phyloP scores from a whole-genome alignment of 805 yeast genomes.

The Jamesozyma lodderae region DNA sequence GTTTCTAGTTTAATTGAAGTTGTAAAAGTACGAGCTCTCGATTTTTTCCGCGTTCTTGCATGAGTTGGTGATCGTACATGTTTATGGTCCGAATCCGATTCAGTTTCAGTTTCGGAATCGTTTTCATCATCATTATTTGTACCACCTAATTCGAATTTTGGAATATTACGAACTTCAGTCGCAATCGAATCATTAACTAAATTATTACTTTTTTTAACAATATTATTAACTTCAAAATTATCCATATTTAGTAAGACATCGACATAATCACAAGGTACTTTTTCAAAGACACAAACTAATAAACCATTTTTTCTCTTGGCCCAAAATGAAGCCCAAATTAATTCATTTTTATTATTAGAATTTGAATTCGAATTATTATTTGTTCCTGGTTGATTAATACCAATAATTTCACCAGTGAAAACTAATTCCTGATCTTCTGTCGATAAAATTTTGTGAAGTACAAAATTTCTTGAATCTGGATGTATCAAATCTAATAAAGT shows the following conservation, averaged over 20 bases:
- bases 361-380: slow-evolving; percentile 8
- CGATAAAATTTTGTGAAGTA: slow-evolving; percentile 43
- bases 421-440: slow-evolving; percentile 39
- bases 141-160: slow-evolving; percentile 5
- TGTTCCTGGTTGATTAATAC: slow-evolving; percentile 59
- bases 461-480: slow-evolving; percentile 65
- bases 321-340: slow-evolving; percentile 87
- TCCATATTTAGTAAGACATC: slow-evolving; percentile 40
- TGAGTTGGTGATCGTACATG: background rate
- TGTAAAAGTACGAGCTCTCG: too few relatives aligned
- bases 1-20: background rate
- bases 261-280: slow-evolving; percentile 64
- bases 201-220: slow-evolving; percentile 20
- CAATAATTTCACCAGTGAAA: slow-evolving; percentile 78
- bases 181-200: background rate
- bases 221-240: slow-evolving; percentile 22
- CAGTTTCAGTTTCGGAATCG: background rate
- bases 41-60: too few relatives aligned
- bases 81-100: background rate
- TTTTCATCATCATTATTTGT: background rate
- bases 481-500: slow-evolving; percentile 71
- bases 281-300: slow-evolving; percentile 79
- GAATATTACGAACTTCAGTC: background rate
- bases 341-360: slow-evolving; percentile 21
- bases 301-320: slow-evolving; percentile 66